These are phyloP conservation scores for Remersonia thermophila DNA, from an alignment of 2,329 filamentous ascomycete species.

Conservation along the genomic window DNA sequence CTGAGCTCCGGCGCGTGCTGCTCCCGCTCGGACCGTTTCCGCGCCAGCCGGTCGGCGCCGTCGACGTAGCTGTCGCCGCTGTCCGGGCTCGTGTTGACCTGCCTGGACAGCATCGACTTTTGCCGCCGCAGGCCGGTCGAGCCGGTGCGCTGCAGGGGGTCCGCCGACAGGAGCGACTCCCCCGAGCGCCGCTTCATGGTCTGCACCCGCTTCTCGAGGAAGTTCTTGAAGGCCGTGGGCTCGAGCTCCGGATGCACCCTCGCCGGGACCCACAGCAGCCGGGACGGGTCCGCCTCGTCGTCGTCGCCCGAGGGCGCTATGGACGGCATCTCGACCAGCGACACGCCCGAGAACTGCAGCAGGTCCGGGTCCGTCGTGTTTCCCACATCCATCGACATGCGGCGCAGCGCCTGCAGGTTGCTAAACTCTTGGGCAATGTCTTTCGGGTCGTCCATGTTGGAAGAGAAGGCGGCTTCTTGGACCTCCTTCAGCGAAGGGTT, in stretches of 20 bases:
- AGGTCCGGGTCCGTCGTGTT: constrained; percentile 63
- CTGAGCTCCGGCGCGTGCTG: constrained; percentile 49
- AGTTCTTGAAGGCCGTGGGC: constrained; percentile 91
- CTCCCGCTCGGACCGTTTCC: constrained; percentile 52
- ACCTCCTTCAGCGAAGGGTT: constrained; percentile 41
- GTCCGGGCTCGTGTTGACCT: constrained; percentile 64
- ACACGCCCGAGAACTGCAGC: constrained; percentile 55
- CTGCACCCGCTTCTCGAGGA: constrained; percentile 85
- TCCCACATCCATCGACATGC: constrained; percentile 89
- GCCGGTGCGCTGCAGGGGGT: constrained; percentile 40
- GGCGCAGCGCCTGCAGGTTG: constrained; percentile 78
- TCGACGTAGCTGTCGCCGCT: constrained; percentile 59
- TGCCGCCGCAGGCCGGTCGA: constrained; percentile 63
- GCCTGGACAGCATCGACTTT: constrained; percentile 89
- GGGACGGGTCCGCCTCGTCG: constrained; percentile 77
- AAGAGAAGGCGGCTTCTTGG: constrained; percentile 50
- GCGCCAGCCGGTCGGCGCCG: constrained; percentile 67
- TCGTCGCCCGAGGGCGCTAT: constrained; percentile 60
- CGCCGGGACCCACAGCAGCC: constrained; percentile 91
- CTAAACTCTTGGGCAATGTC: constrained; percentile 86
- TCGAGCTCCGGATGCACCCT: constrained; percentile 88
- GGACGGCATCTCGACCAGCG: constrained; percentile 56
- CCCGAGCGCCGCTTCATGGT: constrained; percentile 76
- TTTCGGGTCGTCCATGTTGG: constrained; percentile 80
- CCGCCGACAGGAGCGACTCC: constrained; percentile 51